phyloP scores from a whole-genome alignment of 2,329 filamentous ascomycete species.

The Diaporthe caulivora region DNA sequence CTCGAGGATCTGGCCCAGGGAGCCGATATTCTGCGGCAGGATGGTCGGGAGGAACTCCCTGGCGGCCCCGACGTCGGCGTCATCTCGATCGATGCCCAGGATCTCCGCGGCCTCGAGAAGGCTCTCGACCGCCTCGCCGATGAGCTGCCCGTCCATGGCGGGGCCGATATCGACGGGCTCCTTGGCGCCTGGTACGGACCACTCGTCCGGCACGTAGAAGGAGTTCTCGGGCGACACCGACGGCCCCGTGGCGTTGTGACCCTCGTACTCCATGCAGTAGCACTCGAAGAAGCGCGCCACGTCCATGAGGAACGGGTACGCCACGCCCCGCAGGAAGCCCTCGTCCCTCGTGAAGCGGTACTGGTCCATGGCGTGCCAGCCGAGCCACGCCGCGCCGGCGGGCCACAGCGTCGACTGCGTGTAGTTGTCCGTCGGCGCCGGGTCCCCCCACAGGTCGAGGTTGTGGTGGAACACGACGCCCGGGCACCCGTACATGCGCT shows the following conservation, averaged over 20 bases:
- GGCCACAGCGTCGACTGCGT: constrained; percentile 32
- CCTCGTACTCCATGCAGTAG: constrained; percentile 19
- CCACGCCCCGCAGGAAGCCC: constrained; percentile 22
- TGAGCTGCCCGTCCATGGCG: constrained; percentile 35
- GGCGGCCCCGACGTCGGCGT: constrained; percentile 31
- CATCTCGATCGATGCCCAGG: constrained; percentile 32
- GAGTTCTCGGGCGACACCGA: constrained; percentile 38
- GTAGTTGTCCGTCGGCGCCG: constrained; percentile 38
- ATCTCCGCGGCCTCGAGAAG: constrained; percentile 39
- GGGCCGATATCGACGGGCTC: constrained; percentile 32
- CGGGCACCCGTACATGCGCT: constrained; percentile 42
- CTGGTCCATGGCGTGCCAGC: constrained; percentile 34
- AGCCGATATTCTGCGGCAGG: constrained; percentile 39
- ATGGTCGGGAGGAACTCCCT: constrained; percentile 35
- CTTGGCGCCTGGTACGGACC: constrained; percentile 21
- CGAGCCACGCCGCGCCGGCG: constrained; percentile 32
- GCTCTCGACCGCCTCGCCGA: constrained; percentile 33
- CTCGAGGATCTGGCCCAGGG: constrained; percentile 43
- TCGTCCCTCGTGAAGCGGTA: constrained; percentile 33
- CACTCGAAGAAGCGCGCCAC: constrained; percentile 28
- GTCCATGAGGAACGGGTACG: constrained; percentile 32
- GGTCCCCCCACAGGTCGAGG: constrained; percentile 44
- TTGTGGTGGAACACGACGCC: constrained; percentile 44
- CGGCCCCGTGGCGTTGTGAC: constrained; percentile 33
- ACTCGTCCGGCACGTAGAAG: constrained; percentile 33